A percentile compares a stretch with the other conserved stretches of the same genome.
Conservation (phyloP, 495 filamentous ascomycete species). For the Pyronema domesticum region DNA sequence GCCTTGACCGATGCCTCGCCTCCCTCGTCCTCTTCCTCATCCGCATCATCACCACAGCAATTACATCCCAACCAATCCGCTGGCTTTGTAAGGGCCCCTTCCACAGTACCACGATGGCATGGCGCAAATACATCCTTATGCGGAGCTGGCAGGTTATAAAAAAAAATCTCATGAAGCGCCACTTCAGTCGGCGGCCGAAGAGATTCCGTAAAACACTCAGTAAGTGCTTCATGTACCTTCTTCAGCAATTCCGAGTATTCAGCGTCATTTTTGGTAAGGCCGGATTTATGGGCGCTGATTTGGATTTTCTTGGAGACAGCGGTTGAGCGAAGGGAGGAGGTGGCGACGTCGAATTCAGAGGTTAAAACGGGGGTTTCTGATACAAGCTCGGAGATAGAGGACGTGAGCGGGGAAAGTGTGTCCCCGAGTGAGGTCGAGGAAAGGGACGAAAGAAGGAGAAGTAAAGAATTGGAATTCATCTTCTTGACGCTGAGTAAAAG, state of each 20-base stretch:
- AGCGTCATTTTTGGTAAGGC: constrained; percentile 53
- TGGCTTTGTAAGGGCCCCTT: constrained; percentile 60
- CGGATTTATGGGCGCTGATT: constrained; percentile 61
- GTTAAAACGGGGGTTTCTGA: constrained; percentile 27
- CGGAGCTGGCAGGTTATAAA: constrained; percentile 66
- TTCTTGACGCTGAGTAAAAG: constrained; percentile 35
- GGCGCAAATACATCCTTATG: constrained; percentile 65
- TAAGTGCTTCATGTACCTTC: constrained; percentile 38
- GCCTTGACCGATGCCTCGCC: constrained; percentile 29
- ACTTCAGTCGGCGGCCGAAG: constrained; percentile 29
- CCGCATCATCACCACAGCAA: constrained; percentile 37
- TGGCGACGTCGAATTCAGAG: constrained; percentile 56
- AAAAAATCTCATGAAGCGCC: constrained; percentile 62
- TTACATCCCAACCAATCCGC: constrained; percentile 71
- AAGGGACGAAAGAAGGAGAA: constrained; percentile 13
- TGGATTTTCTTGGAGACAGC: constrained; percentile 75
- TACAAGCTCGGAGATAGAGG: constrained; percentile 27
- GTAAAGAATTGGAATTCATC: constrained; percentile 29
- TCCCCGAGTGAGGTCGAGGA: constrained; percentile 16
- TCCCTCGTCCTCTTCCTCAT: constrained; percentile 11
- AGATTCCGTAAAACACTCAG: constrained; percentile 34
- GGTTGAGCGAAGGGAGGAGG: constrained; percentile 58
- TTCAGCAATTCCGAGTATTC: constrained; percentile 61
- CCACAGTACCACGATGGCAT: constrained; percentile 56
- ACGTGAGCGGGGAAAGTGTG: constrained; percentile 23